These are phyloP conservation scores for Prunus fruticosa DNA, from an alignment of 306 rosid species.

Conservation along the genomic window DNA sequence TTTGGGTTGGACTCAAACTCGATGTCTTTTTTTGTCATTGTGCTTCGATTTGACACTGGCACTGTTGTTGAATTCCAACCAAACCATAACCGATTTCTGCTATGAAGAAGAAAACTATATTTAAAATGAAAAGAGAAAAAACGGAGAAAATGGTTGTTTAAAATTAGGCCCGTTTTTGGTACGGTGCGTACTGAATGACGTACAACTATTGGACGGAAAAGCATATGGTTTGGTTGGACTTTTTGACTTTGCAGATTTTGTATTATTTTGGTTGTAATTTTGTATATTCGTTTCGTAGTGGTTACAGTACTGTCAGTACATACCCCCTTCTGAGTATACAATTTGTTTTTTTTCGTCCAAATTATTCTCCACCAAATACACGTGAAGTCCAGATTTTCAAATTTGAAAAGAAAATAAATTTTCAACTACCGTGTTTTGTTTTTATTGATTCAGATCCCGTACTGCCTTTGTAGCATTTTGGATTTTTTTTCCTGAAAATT, in stretches of 20 bases:
- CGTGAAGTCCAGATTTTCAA: no score
- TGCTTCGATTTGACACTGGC: neutral
- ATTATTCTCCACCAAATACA: neutral
- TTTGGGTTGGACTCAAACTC: neutral
- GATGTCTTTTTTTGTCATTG: neutral
- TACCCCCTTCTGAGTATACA: neutral
- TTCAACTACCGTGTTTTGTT: no score
- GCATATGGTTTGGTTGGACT: neutral
- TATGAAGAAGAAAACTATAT: neutral
- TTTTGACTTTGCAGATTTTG: neutral
- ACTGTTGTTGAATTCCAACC: neutral
- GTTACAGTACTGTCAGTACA: neutral
- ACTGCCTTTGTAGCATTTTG: no score
- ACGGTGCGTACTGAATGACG: constrained; percentile 6
- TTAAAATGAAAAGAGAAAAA: neutral
- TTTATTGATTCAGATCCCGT: no score
- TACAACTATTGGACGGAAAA: neutral
- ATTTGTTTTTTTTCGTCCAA: no score
- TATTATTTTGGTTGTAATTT: neutral
- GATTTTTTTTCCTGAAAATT: no score
- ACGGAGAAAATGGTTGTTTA: neutral
- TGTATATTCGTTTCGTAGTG: neutral
- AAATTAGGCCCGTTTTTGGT: neutral
- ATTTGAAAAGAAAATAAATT: no score
- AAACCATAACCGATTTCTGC: no score